Evolutionary conservation across 495 filamentous ascomycete species (phyloP), one percentile per base, ranked within the genome.

Genomic region (Evansstolkia leycettana): DNA sequence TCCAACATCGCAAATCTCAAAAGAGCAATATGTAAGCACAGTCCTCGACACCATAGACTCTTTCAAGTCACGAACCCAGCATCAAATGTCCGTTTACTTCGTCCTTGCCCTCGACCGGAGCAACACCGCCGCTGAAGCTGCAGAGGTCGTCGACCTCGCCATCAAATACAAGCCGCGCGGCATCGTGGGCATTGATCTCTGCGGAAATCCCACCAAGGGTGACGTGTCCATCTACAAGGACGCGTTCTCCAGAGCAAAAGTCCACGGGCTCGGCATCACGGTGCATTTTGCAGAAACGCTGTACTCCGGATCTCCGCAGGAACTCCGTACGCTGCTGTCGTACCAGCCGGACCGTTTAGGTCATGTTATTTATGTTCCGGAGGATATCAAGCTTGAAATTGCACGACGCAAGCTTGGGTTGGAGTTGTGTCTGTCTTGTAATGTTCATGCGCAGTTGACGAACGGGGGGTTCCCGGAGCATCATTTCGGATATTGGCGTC

Each of bases 401-500:
- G 47, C 55, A 5, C 42, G 45, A 24, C 61, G 64, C 13, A 47
- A 53, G 6, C 45, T 87, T 10, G 78, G 78, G 4, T 45, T 93
- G 16, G 85, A 93, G 56, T 43, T 92, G 31, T 89, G 83, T 35
- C 58, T 90, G 43, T 81, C 74, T 32, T 89, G 84, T 52, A 89
- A 90, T 54, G 80, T 90, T 11, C 72, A 80, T 45, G 79, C 80
- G 2, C 73, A 75, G 43, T 72, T 92, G 73, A 76, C 78, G 36
- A 48, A 60, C 6, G 82, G 82, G 0, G 72, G 73, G 2, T 81
- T 80, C 48, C 50, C 64, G 29, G 73, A 73, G 38, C 81, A 84
- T 62, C 82, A 86, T 65, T 82, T 86, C 52, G 73, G 74, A n/a
- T 62, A 65, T 32, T 82, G 78, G 80, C 64, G 62, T 44, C 43